Conservation (phyloP, 2,329 filamentous ascomycete species). For the Fusarium sp. region DNA sequence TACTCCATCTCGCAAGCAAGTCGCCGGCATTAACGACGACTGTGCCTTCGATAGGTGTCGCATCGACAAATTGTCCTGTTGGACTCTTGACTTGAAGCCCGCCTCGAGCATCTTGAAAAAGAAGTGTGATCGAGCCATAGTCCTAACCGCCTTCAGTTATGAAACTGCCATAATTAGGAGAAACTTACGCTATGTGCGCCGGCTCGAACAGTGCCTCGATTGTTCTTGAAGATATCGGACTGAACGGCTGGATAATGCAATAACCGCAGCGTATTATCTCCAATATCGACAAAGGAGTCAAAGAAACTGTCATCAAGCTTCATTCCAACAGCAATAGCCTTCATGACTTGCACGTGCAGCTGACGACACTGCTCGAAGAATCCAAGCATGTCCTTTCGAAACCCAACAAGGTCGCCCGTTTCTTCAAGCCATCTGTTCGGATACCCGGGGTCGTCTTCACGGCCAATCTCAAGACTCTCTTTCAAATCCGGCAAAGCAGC, state of each 20-base stretch:
- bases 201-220: slow-evolving; percentile 78
- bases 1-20: slow-evolving; percentile 87
- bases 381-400: slow-evolving; percentile 77
- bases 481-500: slow-evolving; percentile 73
- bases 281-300: slow-evolving; percentile 76
- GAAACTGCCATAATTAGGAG: background rate
- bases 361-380: slow-evolving; percentile 82
- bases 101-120: slow-evolving; percentile 70
- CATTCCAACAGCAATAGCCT: slow-evolving; percentile 86
- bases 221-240: slow-evolving; percentile 73
- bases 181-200: slow-evolving; percentile 75
- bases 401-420: slow-evolving; percentile 58
- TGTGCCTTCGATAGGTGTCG: slow-evolving; percentile 82
- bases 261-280: slow-evolving; percentile 78
- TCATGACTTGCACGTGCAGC: slow-evolving; percentile 83
- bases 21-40: slow-evolving; percentile 93
- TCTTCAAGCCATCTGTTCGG: slow-evolving; percentile 83
- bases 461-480: slow-evolving; percentile 74
- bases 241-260: slow-evolving; percentile 81
- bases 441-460: slow-evolving; percentile 67
- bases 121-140: slow-evolving; percentile 70
- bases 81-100: slow-evolving; percentile 75
- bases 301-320: slow-evolving; percentile 79
- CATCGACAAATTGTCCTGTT: slow-evolving; percentile 82
- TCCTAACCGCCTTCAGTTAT: slow-evolving; percentile 52